Evolutionary conservation across 139 green algal species (phyloP).

Genomic region (Chlamydomonas sp.): DNA sequence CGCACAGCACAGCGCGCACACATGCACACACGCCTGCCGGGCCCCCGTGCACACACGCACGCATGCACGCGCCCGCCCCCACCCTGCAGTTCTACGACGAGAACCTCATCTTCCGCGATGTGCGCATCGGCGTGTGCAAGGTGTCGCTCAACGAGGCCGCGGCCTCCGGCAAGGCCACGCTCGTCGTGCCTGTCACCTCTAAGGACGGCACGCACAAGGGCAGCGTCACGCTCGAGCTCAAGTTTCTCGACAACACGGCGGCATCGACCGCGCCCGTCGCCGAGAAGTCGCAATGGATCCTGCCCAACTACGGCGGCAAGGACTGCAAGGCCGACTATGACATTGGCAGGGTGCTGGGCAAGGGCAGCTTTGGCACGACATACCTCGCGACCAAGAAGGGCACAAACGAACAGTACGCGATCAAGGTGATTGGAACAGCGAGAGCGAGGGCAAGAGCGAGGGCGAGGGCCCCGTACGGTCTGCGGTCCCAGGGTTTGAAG

Average conservation of each 20-base stretch:
- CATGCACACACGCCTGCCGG: no score
- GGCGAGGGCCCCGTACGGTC: background rate
- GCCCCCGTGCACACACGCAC: no score
- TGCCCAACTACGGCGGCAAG: conserved; percentile 36
- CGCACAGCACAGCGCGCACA: no score
- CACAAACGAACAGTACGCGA: conserved; percentile 28
- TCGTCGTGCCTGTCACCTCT: background rate
- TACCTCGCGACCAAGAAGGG: conserved; percentile 45
- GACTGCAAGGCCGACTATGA: conserved; percentile 49
- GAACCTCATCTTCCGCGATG: conserved; percentile 33
- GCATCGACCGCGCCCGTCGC: conserved; percentile 10
- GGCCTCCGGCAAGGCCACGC: background rate
- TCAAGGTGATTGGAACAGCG: no score
- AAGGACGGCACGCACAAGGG: background rate
- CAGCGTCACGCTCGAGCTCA: background rate
- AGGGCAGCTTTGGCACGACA: conserved; percentile 62
- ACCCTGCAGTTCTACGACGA: conserved; percentile 37
- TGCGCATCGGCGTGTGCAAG: conserved; percentile 29
- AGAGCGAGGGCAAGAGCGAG: no score
- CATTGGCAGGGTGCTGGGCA: conserved; percentile 46
- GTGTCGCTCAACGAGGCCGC: conserved; percentile 6
- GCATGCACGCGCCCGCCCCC: no score
- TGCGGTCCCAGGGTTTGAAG: no score
- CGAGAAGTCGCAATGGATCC: conserved; percentile 37
- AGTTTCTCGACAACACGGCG: background rate